These are phyloP conservation scores for Physaria fendleri DNA, from an alignment of 345 rosid species.

Conservation along the genomic window DNA sequence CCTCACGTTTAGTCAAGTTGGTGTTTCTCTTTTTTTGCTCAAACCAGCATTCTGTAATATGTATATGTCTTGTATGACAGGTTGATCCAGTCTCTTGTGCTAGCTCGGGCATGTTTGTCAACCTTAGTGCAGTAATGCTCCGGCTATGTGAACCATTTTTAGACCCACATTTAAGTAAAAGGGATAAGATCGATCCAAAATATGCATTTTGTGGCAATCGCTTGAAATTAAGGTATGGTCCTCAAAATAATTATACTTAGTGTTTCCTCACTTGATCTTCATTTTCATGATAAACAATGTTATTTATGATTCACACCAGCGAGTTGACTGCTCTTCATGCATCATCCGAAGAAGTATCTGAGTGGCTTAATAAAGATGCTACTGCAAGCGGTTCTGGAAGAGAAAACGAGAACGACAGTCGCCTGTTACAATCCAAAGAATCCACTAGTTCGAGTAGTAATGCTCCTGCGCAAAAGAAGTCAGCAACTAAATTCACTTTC, in stretches of 20 bases:
- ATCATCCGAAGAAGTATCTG: conserved; percentile 84
- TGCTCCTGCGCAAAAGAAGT: conserved; percentile 31
- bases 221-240: conserved; percentile 74
- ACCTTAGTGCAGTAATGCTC: conserved; percentile 96
- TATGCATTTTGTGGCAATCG: conserved; percentile 67
- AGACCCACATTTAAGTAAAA: conserved; percentile 66
- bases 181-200: conserved; percentile 82
- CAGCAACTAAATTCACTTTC: conserved; percentile 53
- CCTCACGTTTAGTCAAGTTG: background rate
- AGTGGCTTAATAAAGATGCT: conserved; percentile 60
- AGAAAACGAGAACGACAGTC: conserved; percentile 41
- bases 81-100: conserved; percentile 94
- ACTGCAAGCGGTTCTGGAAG: conserved; percentile 30
- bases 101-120: conserved; percentile 96
- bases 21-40: background rate
- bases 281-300: conserved; percentile 2
- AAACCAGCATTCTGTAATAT: background rate
- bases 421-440: conserved; percentile 62
- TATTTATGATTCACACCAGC: conserved; percentile 35
- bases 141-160: conserved; percentile 86
- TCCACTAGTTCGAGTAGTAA: conserved; percentile 63
- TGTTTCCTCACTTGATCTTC: background rate
- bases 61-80: conserved; percentile 40
- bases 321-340: conserved; percentile 86
- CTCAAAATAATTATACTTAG: background rate